Base-by-base conservation (phyloP, 306 rosid species). In the Cicer bijugum region DNA sequence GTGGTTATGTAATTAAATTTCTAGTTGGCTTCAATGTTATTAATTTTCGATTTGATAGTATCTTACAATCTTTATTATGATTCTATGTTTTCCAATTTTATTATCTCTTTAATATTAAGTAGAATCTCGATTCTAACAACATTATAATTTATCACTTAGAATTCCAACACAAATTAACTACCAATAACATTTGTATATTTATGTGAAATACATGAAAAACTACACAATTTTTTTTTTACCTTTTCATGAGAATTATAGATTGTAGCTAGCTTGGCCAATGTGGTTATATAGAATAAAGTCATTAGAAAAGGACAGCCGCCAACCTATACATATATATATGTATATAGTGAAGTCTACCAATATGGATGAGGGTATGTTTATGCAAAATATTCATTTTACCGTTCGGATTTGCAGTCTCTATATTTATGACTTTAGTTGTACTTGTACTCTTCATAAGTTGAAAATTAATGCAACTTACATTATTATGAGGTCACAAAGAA, bases 231-330 rank as follows among this genome's bases (percentile, higher is more conserved):
- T 44, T 45, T 8, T 44, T 23, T 23, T 23, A 23, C 17, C 38
- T 50, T 19, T 38, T 44, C 35, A 53, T 44, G 42, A 72, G 47
- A 65, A 15, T n/a, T 11, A 69, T 66, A 66, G 14, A 39, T 5
- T 38, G n/a, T 46, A 17, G 17, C n/a, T 38, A 17, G 17, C n/a
- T 38, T 74, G 16, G 12, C 51, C 59, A 51, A 40, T 16, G 8
- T 50, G 35, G 72, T 11, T 11, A 20, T 42, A 14, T 1, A 43
- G 67, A 62, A 79, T 51, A 65, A 61, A 75, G 14, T 17, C 64
- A 33, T 15, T 15, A 9, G 72, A 70, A 50, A 78, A 47, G 20
- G 76, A 78, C 65, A 69, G 50, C 16, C 59, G 23, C 62, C 76
- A 77, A 57, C 61, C 38, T 5, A 75, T 50, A 33, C 19, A 53